phyloP scores from a whole-genome alignment of 768 basidiomycete genomes.

The Lactifluus rugatus region DNA sequence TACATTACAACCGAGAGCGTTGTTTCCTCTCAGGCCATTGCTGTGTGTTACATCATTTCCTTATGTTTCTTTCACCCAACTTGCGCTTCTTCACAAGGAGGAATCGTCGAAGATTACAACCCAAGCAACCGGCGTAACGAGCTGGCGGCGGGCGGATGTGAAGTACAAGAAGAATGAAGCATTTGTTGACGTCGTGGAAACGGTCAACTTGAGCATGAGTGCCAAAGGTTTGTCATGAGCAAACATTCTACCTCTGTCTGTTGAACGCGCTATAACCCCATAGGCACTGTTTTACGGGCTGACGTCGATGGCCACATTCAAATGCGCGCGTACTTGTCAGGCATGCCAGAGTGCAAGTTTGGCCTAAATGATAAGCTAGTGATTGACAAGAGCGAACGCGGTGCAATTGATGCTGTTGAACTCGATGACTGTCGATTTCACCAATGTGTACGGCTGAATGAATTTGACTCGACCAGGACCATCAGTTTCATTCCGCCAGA shows the following conservation, averaged over 20 bases:
- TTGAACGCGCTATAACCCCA: not conserved
- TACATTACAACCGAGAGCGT: slow-evolving; percentile 98
- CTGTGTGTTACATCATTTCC: slow-evolving; percentile 38
- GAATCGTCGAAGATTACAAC: slow-evolving; percentile 95
- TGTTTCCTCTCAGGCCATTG: slow-evolving; percentile 73
- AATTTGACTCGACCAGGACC: slow-evolving; percentile 87
- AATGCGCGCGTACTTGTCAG: slow-evolving; percentile 95
- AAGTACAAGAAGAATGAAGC: slow-evolving; percentile 99
- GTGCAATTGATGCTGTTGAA: slow-evolving; percentile 72
- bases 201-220: slow-evolving; percentile 93
- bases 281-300: slow-evolving; percentile 84
- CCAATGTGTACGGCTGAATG: slow-evolving; percentile 91
- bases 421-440: slow-evolving; percentile 98
- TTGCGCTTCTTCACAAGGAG: slow-evolving; percentile 46
- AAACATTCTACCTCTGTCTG: not conserved
- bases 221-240: slow-evolving; percentile 61
- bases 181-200: slow-evolving; percentile 99
- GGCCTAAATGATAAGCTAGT: slow-evolving; percentile 98
- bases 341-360: slow-evolving; percentile 98
- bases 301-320: slow-evolving; percentile 97
- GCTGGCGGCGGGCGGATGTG: slow-evolving; percentile 91
- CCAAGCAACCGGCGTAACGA: slow-evolving; percentile 94
- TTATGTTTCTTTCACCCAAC: not conserved
- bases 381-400: slow-evolving; percentile 70
- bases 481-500: slow-evolving; percentile 98